A percentile compares a stretch with the other conserved stretches of the same genome.
Conservation (phyloP, 2,329 filamentous ascomycete species). For the Fusarium drepaniforme region DNA sequence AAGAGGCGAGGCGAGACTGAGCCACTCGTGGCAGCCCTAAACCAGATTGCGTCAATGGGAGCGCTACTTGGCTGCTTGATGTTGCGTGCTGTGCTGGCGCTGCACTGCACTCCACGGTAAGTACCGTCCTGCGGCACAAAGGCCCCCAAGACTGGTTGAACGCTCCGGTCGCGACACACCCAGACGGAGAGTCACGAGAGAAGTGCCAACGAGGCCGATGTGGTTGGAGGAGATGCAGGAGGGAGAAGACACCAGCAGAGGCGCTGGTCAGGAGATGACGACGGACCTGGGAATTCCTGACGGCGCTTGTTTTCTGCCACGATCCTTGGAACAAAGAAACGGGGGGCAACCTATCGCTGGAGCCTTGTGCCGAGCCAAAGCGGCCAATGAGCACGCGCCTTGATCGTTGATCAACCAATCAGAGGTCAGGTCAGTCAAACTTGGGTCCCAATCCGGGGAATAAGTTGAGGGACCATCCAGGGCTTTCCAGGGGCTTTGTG, state of each 20-base stretch:
- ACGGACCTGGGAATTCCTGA: conserved; percentile 34
- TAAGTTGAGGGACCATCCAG: conserved; percentile 25
- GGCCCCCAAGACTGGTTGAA: conserved; percentile 27
- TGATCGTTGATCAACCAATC: conserved; percentile 13
- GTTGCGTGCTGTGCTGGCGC: background rate
- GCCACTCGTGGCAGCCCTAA: conserved; percentile 24
- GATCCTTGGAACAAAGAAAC: conserved; percentile 38
- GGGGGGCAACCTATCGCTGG: conserved; percentile 3
- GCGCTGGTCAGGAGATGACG: conserved; percentile 39
- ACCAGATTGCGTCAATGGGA: conserved; percentile 41
- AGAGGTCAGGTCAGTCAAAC: conserved; percentile 1
- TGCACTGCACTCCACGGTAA: background rate
- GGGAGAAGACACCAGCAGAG: conserved; percentile 12
- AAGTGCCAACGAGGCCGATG: conserved; percentile 26
- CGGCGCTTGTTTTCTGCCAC: conserved; percentile 33
- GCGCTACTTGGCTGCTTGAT: conserved; percentile 16
- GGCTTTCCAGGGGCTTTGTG: conserved; percentile 18
- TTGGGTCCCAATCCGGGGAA: conserved; percentile 34
- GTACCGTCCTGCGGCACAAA: conserved; percentile 41
- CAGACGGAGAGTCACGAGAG: conserved; percentile 26
- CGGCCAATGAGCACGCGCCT: conserved; percentile 25
- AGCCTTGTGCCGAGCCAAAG: conserved; percentile 9
- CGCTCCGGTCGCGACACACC: conserved; percentile 24
- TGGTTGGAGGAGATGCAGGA: conserved; percentile 35
- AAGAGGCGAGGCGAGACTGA: conserved; percentile 22